Base-by-base conservation (phyloP, 176 grass and related monocot genomes). In the Avena atlantica region DNA sequence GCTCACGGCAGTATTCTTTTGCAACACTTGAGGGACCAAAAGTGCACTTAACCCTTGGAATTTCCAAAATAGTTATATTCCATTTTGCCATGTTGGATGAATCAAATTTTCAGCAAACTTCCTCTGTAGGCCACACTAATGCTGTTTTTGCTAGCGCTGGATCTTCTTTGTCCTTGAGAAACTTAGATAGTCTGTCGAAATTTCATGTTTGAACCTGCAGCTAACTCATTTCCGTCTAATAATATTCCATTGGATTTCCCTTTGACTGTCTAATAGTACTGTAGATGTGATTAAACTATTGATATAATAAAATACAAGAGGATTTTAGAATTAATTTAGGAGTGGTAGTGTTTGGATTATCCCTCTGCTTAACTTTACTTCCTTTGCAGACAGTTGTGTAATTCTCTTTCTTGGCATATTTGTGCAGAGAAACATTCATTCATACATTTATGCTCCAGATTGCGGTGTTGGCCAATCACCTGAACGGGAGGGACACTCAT, bases 401-500 rank as follows among this genome's bases (percentile, higher is more conserved):
- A 86, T 81, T 29, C 3, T 82, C 23, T 75, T 88, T 71, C 20
- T 88, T 84, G 34, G n/a, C 78, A 69, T 71, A 70, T 81, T 52
- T 83, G 63, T 86, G 76, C 91, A 98, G 97, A 14, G 97, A 98
- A 72, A 94, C 91, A 77, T 94, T 96, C 84, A 85, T 98, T 70
- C 85, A 91, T 82, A 94, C 94, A 75, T 98, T 98, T 88, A 98
- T 98, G 94, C 94, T 98, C 79, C 97, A 98, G 91, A 87, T 98
- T 79, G 92, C 79, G 44, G 68, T 98, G 72, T 76, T 96, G 15
- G 94, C 94, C 42, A 96, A 98, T 89, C 97, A 98, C 80, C 74
- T 96, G 47, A 98, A 98, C 9, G 97, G 97, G 76, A 86, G 97
- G 80, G 97, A 98, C 79, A 98, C 97, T 25, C 94, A 91, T 82